A percentile compares a stretch with the other conserved stretches of the same genome.
Evolutionary conservation across 768 basidiomycete genomes (phyloP).

Genomic region (Phanerochaete carnosa): DNA sequence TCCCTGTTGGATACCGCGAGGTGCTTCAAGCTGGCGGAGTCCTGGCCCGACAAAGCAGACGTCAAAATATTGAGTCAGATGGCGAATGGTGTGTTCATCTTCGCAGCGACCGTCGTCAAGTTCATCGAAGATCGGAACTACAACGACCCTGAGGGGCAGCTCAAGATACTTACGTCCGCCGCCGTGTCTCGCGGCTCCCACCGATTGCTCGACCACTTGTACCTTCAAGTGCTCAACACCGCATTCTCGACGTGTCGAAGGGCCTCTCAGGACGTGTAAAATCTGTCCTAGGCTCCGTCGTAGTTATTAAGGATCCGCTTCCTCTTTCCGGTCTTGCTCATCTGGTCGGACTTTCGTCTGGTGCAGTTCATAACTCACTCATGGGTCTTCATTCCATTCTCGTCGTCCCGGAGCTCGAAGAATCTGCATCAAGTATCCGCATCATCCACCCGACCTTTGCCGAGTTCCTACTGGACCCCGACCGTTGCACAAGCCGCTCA

Average conservation of each 20-base stretch:
- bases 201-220: not conserved
- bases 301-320: not conserved
- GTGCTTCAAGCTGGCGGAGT: not conserved
- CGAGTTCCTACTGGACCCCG: not conserved
- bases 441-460: not conserved
- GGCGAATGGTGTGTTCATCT: slow-evolving; percentile 19
- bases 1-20: not conserved
- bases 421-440: not conserved
- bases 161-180: not conserved
- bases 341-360: not conserved
- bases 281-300: not conserved
- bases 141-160: not conserved
- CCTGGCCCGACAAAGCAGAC: slow-evolving; percentile 6
- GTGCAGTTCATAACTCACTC: not conserved
- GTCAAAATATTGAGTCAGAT: not conserved
- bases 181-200: not conserved
- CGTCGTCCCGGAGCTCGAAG: not conserved
- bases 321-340: not conserved
- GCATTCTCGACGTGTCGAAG: not conserved
- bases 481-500: not conserved
- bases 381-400: not conserved
- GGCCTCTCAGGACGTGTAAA: not conserved
- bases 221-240: not conserved
- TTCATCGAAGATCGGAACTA: slow-evolving; percentile 14
- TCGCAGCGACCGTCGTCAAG: slow-evolving; percentile 17